Base-by-base conservation (phyloP, 345 rosid species). In the Microthlaspi erraticum region DNA sequence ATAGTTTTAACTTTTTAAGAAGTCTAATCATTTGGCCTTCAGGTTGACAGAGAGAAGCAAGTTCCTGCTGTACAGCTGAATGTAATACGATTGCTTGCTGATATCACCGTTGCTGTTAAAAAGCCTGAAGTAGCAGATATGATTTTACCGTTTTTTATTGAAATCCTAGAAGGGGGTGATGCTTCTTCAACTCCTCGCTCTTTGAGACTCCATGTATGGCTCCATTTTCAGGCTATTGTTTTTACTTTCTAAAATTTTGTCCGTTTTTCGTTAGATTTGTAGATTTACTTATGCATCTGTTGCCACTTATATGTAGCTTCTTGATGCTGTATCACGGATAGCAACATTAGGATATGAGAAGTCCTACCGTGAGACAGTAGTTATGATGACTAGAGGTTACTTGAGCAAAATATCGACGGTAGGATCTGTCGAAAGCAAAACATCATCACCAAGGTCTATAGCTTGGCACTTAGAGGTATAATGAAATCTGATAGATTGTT, bases 321-420 rank as follows among this genome's bases (percentile, higher is more conserved):
- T 92, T 76, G 99, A 92, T 88, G 99, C 98, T 68, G 96, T 90
- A 66, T 88, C 99, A 77, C 96, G 85, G 67, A 83, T 95, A 65
- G 96, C 99, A 73, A 92, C 96, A 81, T 83, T 95, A 81, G 98
- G 99, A 57, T 95, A 90, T 77, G 99, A 92, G 86, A 95, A 95
- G 85, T 90, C 99, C 31, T 95, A 88, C 72, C 92, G 99, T 11
- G 99, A 95, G 85, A 92, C 96, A 18, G 92, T 92, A 76, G 96
- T 95, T 84, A 73, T 92, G 74, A 82, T 95, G 98, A 91, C 98
- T 31, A 87, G 98, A 79, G 87, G 94, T 80, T 95, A 95, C 75
- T 71, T 94, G 82, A 84, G 82, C 77, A 89, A 87, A 77, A 52
- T 90, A 74, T 85, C 92, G n/a, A 79, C 68, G 77, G 72, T 85